Conservation (phyloP, 2,329 filamentous ascomycete species). For the Podosphaera fusca region DNA sequence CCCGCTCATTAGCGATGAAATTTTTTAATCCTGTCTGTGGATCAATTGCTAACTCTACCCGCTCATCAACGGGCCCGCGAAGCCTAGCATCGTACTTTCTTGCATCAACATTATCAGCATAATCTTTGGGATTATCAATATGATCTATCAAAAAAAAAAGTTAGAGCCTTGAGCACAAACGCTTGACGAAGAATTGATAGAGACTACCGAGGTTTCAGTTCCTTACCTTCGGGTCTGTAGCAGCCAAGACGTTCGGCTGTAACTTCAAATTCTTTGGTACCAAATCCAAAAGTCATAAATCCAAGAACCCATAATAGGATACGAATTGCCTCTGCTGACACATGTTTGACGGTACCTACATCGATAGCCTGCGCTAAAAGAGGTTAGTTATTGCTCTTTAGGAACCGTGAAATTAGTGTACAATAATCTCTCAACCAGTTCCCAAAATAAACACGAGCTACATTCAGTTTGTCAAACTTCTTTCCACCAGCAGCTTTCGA, state of each 20-base stretch:
- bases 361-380: constrained; percentile 55
- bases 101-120: constrained; percentile 73
- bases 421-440: constrained; percentile 88
- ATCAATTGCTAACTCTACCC: constrained; percentile 57
- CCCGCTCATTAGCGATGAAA: constrained; percentile 72
- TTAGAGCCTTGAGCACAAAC: no score
- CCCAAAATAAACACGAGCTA: constrained; percentile 82
- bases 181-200: no score
- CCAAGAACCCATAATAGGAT: constrained; percentile 73
- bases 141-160: constrained; percentile 27
- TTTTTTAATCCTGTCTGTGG: constrained; percentile 62
- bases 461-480: constrained; percentile 72
- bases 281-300: constrained; percentile 73
- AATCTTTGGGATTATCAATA: constrained; percentile 60
- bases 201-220: neutral
- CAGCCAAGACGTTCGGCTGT: constrained; percentile 56
- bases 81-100: constrained; percentile 60
- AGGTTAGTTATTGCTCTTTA: neutral
- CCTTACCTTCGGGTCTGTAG: constrained; percentile 40
- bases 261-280: constrained; percentile 67
- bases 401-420: constrained; percentile 5
- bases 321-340: constrained; percentile 75
- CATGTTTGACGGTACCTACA: constrained; percentile 74
- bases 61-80: constrained; percentile 60
- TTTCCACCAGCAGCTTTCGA: constrained; percentile 40